These are phyloP conservation scores for Cryptococcus sp. DNA, from an alignment of 1,284 basidiomycete genomes.

Conservation along the genomic window DNA sequence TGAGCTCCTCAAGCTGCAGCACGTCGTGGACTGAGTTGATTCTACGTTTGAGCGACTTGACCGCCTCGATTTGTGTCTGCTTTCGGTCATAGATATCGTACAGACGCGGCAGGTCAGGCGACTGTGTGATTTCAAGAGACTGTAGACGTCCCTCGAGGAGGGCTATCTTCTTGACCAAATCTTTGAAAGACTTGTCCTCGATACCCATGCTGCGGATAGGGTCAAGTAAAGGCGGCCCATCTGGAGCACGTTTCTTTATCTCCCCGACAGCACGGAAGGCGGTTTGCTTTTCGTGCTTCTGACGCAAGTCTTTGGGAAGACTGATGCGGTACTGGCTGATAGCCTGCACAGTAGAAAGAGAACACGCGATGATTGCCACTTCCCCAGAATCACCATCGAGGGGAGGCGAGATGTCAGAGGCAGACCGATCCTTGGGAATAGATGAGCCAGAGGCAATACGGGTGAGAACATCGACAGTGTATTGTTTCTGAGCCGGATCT, in stretches of 20 bases:
- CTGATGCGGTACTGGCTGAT: conserved; percentile 84
- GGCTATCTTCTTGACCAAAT: conserved; percentile 86
- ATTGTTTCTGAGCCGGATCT: conserved; percentile 84
- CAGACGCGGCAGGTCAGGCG: conserved; percentile 68
- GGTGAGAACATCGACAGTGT: conserved; percentile 89
- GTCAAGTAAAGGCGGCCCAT: conserved; percentile 82
- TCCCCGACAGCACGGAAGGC: conserved; percentile 87
- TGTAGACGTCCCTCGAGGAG: conserved; percentile 78
- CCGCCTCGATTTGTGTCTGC: conserved; percentile 64
- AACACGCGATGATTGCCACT: conserved; percentile 82
- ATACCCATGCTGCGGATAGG: conserved; percentile 96
- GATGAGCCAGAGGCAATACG: conserved; percentile 68
- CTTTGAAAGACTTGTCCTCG: conserved; percentile 87
- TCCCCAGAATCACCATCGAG: conserved; percentile 66
- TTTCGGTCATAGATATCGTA: conserved; percentile 80
- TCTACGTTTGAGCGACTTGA: conserved; percentile 73
- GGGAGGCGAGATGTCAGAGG: conserved; percentile 66
- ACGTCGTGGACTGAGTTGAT: conserved; percentile 89
- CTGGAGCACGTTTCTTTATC: conserved; percentile 82
- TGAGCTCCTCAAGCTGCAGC: conserved; percentile 94
- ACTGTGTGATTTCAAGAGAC: conserved; percentile 69
- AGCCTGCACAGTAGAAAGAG: conserved; percentile 80
- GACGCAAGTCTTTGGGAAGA: conserved; percentile 84
- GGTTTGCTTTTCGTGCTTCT: conserved; percentile 70
- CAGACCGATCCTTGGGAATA: conserved; percentile 64